Evolutionary conservation across 495 filamentous ascomycete species (phyloP), one percentile per base, ranked within the genome.

Genomic region (Annulohypoxylon nitens): DNA sequence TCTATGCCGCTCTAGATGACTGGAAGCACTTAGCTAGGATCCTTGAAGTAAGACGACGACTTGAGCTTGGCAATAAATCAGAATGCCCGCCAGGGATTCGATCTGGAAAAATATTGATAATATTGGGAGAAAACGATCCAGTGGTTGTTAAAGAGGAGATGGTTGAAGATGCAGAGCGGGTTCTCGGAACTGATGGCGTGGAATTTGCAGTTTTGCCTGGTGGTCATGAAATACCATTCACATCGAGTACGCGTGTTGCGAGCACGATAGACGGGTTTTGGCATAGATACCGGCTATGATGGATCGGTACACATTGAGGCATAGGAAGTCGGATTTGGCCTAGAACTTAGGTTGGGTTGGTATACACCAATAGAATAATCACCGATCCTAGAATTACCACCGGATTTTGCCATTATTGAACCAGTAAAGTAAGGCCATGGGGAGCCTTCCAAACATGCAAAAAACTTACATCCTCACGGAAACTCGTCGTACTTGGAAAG

Each of bases 11-110:
- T 67, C 75, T 85, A n/a, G 74, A 70, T 14, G 80, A 85, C 25
- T 95, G 92, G 92, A 70, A 75, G 18, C 81, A 80, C 4, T 82
- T 94, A 41, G 88, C 88, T 1, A 67, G 68, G 18, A 78, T 84
- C 33, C 78, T 92, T 36, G 30, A 81, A 64, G 80, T 85, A 77
- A 80, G 79, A 63, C 78, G 74, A 37, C 68, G 16, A 68, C 63
- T 23, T 43, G 76, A 50, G 69, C 76, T 55, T 37, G 58, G 25
- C 47, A 63, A 16, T 71, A 76, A 48, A 77, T 18, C 26, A 7
- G 12, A 1, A 12, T 16, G n/a, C n/a, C n/a, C n/a, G n/a, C n/a
- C n/a, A n/a, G n/a, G 84, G 33, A 78, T 90, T 10, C 63, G 78
- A 12, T 80, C 72, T n/a, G 85, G 87, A 16, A 86, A 83, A 74